Percentiles rank a stretch among this genome's conserved stretches.
These are phyloP conservation scores for Closterium sp. DNA, from an alignment of 139 green algal species.

Conservation along the genomic window DNA sequence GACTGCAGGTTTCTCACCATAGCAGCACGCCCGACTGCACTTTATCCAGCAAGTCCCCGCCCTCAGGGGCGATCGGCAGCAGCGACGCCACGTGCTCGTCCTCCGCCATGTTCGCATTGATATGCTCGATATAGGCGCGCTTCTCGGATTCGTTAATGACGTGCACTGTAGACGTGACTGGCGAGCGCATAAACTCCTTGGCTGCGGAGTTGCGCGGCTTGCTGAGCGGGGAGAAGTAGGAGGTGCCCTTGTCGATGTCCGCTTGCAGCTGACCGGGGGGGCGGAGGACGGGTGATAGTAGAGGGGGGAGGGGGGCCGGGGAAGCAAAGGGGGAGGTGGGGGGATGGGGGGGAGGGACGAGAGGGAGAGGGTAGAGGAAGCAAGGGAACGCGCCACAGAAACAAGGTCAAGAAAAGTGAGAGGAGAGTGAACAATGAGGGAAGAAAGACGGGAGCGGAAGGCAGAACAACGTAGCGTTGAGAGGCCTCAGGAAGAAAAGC, in stretches of 20 bases:
- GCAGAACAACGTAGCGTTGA: not conserved
- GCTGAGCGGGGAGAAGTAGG: slow-evolving; percentile 16
- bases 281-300: slow-evolving; percentile 1
- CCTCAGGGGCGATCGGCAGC: slow-evolving; percentile 20
- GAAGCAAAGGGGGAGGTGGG: too few species aligned
- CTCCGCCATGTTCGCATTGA: slow-evolving; percentile 29
- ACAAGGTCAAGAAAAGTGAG: not conserved
- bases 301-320: too few species aligned
- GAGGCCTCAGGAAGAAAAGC: not conserved
- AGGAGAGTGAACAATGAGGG: not conserved
- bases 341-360: too few species aligned
- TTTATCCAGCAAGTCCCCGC: slow-evolving; percentile 21
- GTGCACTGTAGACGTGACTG: slow-evolving; percentile 17
- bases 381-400: not conserved
- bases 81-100: slow-evolving; percentile 10
- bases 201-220: slow-evolving; percentile 16
- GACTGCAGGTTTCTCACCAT: slow-evolving; percentile 18
- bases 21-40: slow-evolving; percentile 42
- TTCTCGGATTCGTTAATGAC: slow-evolving; percentile 39
- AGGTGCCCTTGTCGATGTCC: slow-evolving; percentile 38
- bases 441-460: not conserved
- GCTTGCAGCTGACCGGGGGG: slow-evolving; percentile 18
- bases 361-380: slow-evolving; percentile 11
- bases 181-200: slow-evolving; percentile 21
- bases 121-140: slow-evolving; percentile 43